A percentile compares a stretch with the other conserved stretches of the same genome.
Conservation (phyloP, 2,329 filamentous ascomycete species). For the Stagonosporopsis cucurbitacearum region DNA sequence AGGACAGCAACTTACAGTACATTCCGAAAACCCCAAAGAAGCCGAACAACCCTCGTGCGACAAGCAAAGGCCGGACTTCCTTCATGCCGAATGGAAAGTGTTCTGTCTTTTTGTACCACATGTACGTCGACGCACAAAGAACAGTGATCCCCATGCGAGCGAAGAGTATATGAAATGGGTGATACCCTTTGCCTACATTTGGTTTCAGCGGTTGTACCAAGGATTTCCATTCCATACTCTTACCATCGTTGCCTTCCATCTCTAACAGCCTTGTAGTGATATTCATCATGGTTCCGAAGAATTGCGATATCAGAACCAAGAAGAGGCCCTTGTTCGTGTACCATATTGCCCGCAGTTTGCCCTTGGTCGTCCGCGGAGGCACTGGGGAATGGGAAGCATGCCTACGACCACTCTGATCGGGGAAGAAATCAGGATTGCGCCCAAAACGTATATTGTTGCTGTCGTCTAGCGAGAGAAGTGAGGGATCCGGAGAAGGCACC, state of each 20-base stretch:
- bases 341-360: constrained; percentile 58
- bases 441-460: constrained; percentile 39
- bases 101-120: constrained; percentile 72
- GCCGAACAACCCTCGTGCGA: constrained; percentile 72
- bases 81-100: constrained; percentile 73
- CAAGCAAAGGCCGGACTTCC: constrained; percentile 70
- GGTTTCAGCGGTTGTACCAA: not conserved
- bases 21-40: constrained; percentile 81
- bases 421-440: constrained; percentile 27
- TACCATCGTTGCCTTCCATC: constrained; percentile 65
- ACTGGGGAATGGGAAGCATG: constrained; percentile 34
- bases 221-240: not conserved
- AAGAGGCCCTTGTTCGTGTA: constrained; percentile 72
- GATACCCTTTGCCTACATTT: constrained; percentile 65
- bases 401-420: constrained; percentile 21
- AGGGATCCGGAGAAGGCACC: constrained; percentile 42
- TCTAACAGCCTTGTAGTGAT: constrained; percentile 79
- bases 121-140: constrained; percentile 71
- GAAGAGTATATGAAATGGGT: constrained; percentile 82
- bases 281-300: constrained; percentile 88
- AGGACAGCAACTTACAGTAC: constrained; percentile 60
- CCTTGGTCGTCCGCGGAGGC: constrained; percentile 28
- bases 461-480: constrained; percentile 45
- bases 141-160: constrained; percentile 78
- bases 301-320: constrained; percentile 75